Evolutionary conservation across 768 basidiomycete genomes (phyloP).

Genomic region (Auricularia sp.): DNA sequence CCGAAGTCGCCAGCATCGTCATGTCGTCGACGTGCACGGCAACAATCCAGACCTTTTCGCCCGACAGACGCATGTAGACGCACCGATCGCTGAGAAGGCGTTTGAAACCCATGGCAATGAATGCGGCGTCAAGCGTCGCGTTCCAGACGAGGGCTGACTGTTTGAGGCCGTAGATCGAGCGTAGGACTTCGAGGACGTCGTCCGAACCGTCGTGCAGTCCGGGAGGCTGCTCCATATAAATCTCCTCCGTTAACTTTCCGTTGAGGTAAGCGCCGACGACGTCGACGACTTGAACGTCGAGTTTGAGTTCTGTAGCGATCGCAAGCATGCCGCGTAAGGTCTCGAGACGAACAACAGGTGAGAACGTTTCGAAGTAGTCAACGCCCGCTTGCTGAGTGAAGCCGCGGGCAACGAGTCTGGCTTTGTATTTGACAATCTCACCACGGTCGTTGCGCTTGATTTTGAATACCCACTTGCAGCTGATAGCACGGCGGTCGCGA

Average conservation of each 20-base stretch:
- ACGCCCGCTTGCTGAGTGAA: background rate
- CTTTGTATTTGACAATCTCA: conserved; percentile 1
- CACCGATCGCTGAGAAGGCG: conserved; percentile 6
- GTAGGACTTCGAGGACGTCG: background rate
- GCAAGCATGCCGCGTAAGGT: background rate
- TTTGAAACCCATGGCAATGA: conserved; percentile 10
- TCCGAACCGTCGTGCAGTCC: conserved; percentile 11
- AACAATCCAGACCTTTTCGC: background rate
- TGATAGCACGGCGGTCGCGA: background rate
- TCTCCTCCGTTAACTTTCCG: conserved; percentile 19
- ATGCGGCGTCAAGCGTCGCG: conserved; percentile 6
- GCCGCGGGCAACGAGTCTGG: too few relatives aligned
- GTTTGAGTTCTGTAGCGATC: conserved; percentile 9
- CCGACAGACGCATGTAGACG: conserved; percentile 1
- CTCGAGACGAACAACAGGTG: background rate
- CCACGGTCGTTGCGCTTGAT: conserved; percentile 1
- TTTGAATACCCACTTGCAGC: background rate
- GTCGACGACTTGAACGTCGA: conserved; percentile 22
- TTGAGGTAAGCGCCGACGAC: conserved; percentile 22
- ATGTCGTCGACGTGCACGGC: conserved; percentile 11
- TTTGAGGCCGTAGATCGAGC: conserved; percentile 8
- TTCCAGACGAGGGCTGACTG: conserved; percentile 8
- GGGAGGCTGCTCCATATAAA: conserved; percentile 23
- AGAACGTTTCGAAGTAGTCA: conserved; percentile 5
- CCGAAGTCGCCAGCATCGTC: conserved; percentile 15